Conservation (phyloP, 768 basidiomycete species). For the Kwoniella sp. region DNA sequence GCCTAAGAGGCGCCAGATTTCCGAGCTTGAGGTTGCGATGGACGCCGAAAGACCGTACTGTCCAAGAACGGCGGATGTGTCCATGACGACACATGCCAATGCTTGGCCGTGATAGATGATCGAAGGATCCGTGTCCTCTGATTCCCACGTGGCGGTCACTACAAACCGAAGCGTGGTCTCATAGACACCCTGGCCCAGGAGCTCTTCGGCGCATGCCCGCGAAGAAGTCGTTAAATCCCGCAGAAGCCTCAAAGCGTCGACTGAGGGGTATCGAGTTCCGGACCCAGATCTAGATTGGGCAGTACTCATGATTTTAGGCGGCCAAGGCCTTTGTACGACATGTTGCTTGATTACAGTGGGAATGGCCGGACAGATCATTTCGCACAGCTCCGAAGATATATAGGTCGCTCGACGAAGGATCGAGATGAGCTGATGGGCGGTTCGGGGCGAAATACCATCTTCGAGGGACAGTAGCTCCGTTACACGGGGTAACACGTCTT, state of each 20-base stretch:
- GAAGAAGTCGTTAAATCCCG: constrained; percentile 63
- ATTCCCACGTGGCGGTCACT: constrained; percentile 61
- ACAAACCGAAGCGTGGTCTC: constrained; percentile 76
- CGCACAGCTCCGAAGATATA: constrained; percentile 22
- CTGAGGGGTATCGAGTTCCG: constrained; percentile 16
- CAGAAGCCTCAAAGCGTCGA: constrained; percentile 33
- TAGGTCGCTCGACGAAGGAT: constrained; percentile 36
- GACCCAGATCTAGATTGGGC: neutral
- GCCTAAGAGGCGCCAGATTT: constrained; percentile 63
- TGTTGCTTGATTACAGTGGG: constrained; percentile 29
- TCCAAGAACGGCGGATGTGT: constrained; percentile 68
- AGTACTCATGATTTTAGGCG: neutral
- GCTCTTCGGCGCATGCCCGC: constrained; percentile 66
- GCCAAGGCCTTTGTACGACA: constrained; percentile 34
- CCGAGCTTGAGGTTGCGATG: constrained; percentile 66
- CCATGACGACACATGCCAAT: constrained; percentile 63
- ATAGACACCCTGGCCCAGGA: constrained; percentile 61
- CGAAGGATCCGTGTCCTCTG: constrained; percentile 4
- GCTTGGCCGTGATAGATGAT: constrained; percentile 55
- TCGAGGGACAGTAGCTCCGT: constrained; percentile 35
- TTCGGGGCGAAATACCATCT: constrained; percentile 31
- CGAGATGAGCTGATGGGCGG: constrained; percentile 39
- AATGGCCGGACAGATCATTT: constrained; percentile 33
- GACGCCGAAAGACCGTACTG: constrained; percentile 77
- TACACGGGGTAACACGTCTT: constrained; percentile 40